A percentile compares a stretch with the other conserved stretches of the same genome.
These are phyloP conservation scores for Diaporthe destruens DNA, from an alignment of 2,329 filamentous ascomycete species.

Conservation along the genomic window DNA sequence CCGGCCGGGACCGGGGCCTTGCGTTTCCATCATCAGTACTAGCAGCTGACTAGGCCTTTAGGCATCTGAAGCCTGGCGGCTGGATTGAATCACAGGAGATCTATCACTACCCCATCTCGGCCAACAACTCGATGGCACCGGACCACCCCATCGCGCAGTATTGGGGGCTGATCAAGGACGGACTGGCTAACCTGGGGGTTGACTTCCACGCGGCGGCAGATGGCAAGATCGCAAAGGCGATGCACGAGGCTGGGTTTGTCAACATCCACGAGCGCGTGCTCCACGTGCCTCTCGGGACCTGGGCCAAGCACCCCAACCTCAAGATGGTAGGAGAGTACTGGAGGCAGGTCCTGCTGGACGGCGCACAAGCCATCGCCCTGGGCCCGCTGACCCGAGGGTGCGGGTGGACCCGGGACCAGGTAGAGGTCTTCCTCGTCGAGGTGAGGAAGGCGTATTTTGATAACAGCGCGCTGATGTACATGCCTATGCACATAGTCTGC, in stretches of 20 bases:
- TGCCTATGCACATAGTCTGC: slow-evolving; percentile 68
- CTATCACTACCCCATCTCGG: slow-evolving; percentile 55
- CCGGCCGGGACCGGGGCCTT: background rate
- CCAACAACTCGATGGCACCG: slow-evolving; percentile 58
- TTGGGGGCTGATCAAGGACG: slow-evolving; percentile 46
- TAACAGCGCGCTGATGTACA: slow-evolving; percentile 58
- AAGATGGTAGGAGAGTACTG: slow-evolving; percentile 60
- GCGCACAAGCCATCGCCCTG: slow-evolving; percentile 57
- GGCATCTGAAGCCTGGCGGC: slow-evolving; percentile 60
- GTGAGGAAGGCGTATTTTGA: slow-evolving; percentile 54
- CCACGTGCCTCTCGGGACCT: slow-evolving; percentile 61
- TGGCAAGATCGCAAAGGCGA: slow-evolving; percentile 50
- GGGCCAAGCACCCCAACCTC: slow-evolving; percentile 58
- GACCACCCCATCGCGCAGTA: slow-evolving; percentile 54
- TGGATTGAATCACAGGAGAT: slow-evolving; percentile 66
- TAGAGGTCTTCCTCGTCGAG: slow-evolving; percentile 51
- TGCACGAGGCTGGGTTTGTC: slow-evolving; percentile 58
- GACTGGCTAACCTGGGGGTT: slow-evolving; percentile 54
- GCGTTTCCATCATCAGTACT: too few species aligned
- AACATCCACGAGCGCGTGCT: slow-evolving; percentile 57
- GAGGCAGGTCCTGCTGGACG: slow-evolving; percentile 56
- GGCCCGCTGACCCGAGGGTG: slow-evolving; percentile 55
- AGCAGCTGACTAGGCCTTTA: slow-evolving; percentile 42
- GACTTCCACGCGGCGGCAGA: slow-evolving; percentile 52
- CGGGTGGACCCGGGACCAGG: slow-evolving; percentile 53